phyloP scores from a whole-genome alignment of 441 rosid genomes.

The Euphorbia schlechtendalii region DNA sequence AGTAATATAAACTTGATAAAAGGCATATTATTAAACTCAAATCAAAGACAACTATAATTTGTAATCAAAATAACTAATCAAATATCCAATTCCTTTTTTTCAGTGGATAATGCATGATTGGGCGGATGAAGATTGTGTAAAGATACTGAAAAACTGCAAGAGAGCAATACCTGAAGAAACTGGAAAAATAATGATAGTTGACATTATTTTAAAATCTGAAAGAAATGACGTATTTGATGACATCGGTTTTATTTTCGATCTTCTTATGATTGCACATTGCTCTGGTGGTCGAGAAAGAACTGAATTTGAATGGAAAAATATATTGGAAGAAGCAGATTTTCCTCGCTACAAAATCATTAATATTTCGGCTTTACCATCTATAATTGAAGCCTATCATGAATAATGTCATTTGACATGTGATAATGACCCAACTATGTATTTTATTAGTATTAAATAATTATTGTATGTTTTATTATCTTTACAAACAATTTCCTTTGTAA shows the following conservation, averaged over 20 bases:
- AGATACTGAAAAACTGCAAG: slow-evolving; percentile 35
- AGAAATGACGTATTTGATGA: slow-evolving; percentile 21
- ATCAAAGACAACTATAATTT: too few relatives aligned
- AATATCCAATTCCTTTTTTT: not conserved
- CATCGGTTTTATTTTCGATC: slow-evolving; percentile 18
- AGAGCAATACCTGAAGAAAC: slow-evolving; percentile 26
- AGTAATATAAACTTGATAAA: too few relatives aligned
- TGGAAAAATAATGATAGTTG: slow-evolving; percentile 35
- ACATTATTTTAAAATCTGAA: slow-evolving; percentile 25
- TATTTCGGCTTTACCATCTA: slow-evolving; percentile 21
- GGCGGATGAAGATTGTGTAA: slow-evolving; percentile 36
- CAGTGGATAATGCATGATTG: slow-evolving; percentile 40
- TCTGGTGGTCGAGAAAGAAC: slow-evolving; percentile 40
- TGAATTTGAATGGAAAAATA: slow-evolving; percentile 35
- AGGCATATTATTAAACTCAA: too few relatives aligned
- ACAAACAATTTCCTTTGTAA: too few relatives aligned
- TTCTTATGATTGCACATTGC: slow-evolving; percentile 30
- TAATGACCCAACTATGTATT: too few relatives aligned
- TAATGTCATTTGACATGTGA: too few relatives aligned
- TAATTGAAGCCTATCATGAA: slow-evolving; percentile 15
- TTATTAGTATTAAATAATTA: too few relatives aligned
- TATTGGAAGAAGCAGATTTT: slow-evolving; percentile 37
- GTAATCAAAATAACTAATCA: too few relatives aligned
- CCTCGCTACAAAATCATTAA: slow-evolving; percentile 31
- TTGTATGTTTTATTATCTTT: too few relatives aligned